Evolutionary conservation across 2,329 filamentous ascomycete genomes (phyloP), one percentile per base, ranked within the genome.

Genomic region (Neocatenulostroma microsporum): DNA sequence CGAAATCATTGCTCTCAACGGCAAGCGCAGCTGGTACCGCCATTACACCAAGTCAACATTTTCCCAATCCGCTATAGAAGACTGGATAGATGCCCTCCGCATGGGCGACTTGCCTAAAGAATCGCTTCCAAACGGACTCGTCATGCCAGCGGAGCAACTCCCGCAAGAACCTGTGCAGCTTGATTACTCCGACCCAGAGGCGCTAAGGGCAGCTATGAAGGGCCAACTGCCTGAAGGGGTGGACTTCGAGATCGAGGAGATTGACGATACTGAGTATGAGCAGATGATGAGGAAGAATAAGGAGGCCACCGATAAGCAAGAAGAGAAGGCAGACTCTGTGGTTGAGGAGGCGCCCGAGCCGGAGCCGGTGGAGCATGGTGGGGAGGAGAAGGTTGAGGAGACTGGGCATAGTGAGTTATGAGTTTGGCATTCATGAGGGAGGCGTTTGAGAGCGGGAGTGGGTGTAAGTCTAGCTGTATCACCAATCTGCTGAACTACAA

Each of bases 71-170:
- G 74, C 72, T 18, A 67, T 98, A 20, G 85, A 94, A 64, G 67
- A 68, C 44, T 98, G 89, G 86, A 76, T 98, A 41, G 91, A 98
- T 54, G 73, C 76, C n/a, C 86, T 96, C 44, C 80, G 86, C 24
- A 73, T 98, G 70, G 85, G 88, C 35, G 89, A 96, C 56, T 84
- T 85, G 2, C 66, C 73, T 41, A 95, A 89, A 70, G 72, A 78
- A 52, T 84, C 77, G 50, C 56, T 88, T 12, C 71, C 69, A 26
- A 74, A 81, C 41, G 54, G 54, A 4, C 31, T 70, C 21, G 45
- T 70, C 8, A 50, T 56, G 7, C 40, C 47, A 4, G 42, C 41
- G n/a, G 48, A 47, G 19, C 44, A 47, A 8, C 41, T 57, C 26
- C 51, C 54, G 7, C 41, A 36, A 51, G 51, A 54, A 32, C 39